Evolutionary conservation across 1,284 basidiomycete species (phyloP), one percentile per base, ranked within the genome.

Genomic region (Microstroma glucosiphilum): DNA sequence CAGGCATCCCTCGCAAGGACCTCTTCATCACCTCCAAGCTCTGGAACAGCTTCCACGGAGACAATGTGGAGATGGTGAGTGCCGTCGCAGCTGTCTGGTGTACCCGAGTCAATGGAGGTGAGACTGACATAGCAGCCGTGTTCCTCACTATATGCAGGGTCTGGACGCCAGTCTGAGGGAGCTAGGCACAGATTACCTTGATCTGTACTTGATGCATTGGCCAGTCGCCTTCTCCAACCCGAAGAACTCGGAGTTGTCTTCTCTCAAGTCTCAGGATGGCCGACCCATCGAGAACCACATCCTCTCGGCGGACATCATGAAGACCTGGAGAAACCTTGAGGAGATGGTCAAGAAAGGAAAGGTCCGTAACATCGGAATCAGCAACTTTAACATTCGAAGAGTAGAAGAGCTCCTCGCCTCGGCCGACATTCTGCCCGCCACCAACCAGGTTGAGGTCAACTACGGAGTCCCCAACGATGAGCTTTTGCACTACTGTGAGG

Each of bases 21-120:
- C 84, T 94, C 64, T 93, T 89, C 79, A 85, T 93, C 63, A 89
- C 90, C 3, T 87, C 87, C 64, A 91, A 93, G 81, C 83, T 92
- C 49, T 90, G 89, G 87, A 82, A 85, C 86, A 80, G 70, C 63
- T 85, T 85, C 84, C 89, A 13, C 87, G 86, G 86, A 51, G 71
- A 68, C 54, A 67, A 73, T 40, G 71, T 71, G 17, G 71, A 71
- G 56, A 68, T 70, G 68, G 66, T 67, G 40, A n/a, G 65, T 53
- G n/a, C 8, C 40, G 15, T 25, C 56, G 21, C 11, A 26, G 23
- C 23, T 58, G 42, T 9, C 30, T 9, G 30, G 4, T 37, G 3
- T 9, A 3, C 30, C 13, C 37, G 23, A 23, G 37, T 59, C 46
- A 25, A 59, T 8, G 17, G 43, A 57, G 42, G 15, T 11, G 17